phyloP scores from a whole-genome alignment of 2,329 filamentous ascomycete species.

The Epichloe sp. region DNA sequence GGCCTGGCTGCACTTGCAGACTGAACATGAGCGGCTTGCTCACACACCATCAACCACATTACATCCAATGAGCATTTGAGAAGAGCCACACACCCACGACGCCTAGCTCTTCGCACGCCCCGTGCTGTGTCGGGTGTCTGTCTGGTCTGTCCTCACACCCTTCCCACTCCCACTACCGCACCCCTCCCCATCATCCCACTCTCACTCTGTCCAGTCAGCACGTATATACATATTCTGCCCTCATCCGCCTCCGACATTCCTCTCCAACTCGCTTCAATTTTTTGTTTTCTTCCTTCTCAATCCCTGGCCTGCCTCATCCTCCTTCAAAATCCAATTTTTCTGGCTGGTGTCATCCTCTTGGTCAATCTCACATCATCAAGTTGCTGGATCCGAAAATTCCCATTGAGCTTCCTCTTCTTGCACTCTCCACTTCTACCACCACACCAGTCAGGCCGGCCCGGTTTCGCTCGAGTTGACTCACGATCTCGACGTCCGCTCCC shows the following conservation, averaged over 20 bases:
- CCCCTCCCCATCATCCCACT: neutral
- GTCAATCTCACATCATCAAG: neutral
- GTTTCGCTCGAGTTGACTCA: slow-evolving; percentile 10
- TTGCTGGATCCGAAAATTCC: neutral
- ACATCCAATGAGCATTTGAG: no score
- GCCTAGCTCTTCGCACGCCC: neutral
- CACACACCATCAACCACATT: slow-evolving; percentile 3
- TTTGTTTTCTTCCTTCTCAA: neutral
- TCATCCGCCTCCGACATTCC: slow-evolving; percentile 6
- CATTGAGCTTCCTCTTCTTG: neutral
- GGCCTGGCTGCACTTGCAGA: no score
- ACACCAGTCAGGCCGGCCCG: slow-evolving; percentile 6
- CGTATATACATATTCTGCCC: slow-evolving; percentile 12
- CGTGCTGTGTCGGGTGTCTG: neutral
- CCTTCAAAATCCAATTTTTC: neutral
- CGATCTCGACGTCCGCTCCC: slow-evolving; percentile 6
- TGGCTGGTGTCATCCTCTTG: neutral
- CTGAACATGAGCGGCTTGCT: neutral
- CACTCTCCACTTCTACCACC: slow-evolving; percentile 2
- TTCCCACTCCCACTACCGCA: slow-evolving; percentile 1
- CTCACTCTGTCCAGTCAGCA: no score
- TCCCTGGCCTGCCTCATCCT: neutral
- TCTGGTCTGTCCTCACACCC: neutral
- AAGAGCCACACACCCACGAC: neutral
- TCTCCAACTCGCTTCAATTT: slow-evolving; percentile 1